A percentile compares a stretch with the other conserved stretches of the same genome.
These are phyloP conservation scores for Tolypocladium tropicale DNA, from an alignment of 2,329 filamentous ascomycete species.

Conservation along the genomic window DNA sequence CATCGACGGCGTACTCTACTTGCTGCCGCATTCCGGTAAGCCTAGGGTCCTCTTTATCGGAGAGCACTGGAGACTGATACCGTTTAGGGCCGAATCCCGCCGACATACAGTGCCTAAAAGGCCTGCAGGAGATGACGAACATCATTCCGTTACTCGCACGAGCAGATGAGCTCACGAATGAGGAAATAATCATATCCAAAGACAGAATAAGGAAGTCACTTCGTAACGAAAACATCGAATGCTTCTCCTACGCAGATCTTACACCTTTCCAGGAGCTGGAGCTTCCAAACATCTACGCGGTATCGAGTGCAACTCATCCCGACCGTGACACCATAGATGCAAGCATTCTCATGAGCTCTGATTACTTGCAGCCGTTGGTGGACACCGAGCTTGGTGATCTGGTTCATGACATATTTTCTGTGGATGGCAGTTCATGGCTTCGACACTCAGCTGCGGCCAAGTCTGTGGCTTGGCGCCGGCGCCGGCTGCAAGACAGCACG, in stretches of 20 bases:
- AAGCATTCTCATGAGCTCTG: slow-evolving; percentile 83
- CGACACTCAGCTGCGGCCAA: slow-evolving; percentile 78
- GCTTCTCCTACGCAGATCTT: slow-evolving; percentile 53
- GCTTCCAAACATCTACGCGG: slow-evolving; percentile 49
- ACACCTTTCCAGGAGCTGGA: slow-evolving; percentile 12
- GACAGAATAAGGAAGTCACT: slow-evolving; percentile 46
- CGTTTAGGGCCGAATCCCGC: slow-evolving; percentile 18
- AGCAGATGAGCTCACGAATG: slow-evolving; percentile 55
- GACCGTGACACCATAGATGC: slow-evolving; percentile 85
- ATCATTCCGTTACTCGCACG: slow-evolving; percentile 75
- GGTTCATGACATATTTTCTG: slow-evolving; percentile 66
- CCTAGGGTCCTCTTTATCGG: not conserved
- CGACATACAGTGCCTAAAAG: slow-evolving; percentile 63
- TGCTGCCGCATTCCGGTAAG: slow-evolving; percentile 60
- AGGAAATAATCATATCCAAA: slow-evolving; percentile 51
- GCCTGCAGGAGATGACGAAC: slow-evolving; percentile 65
- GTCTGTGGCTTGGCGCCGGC: slow-evolving; percentile 58
- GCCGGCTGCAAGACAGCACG: slow-evolving; percentile 9
- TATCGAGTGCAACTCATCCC: slow-evolving; percentile 62
- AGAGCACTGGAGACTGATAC: slow-evolving; percentile 1
- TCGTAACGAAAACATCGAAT: slow-evolving; percentile 44
- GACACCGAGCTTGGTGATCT: slow-evolving; percentile 63
- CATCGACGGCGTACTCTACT: slow-evolving; percentile 77
- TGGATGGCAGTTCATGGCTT: slow-evolving; percentile 69
- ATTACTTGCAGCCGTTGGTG: slow-evolving; percentile 74